These are phyloP conservation scores for Erysimum cheiri DNA, from an alignment of 441 rosid species.

Conservation along the genomic window DNA sequence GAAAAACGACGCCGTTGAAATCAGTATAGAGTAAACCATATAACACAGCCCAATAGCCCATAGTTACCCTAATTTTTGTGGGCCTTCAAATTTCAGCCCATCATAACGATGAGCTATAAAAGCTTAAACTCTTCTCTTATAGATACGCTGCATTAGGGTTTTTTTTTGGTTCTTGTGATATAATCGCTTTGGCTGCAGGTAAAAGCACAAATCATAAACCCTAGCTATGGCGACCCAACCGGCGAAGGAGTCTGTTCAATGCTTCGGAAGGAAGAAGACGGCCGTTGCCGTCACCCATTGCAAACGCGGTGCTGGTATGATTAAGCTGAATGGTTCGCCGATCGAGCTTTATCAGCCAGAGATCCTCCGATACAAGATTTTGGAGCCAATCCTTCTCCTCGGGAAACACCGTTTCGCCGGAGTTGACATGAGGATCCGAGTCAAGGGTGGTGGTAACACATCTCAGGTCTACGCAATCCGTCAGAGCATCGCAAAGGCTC, in stretches of 20 bases:
- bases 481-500: conserved; percentile 79
- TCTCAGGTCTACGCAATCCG: conserved; percentile 83
- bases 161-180: conserved; percentile 21
- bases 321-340: conserved; percentile 79
- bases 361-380: conserved; percentile 78
- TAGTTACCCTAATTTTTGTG: background rate
- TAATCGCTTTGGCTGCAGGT: conserved; percentile 29
- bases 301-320: conserved; percentile 66
- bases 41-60: background rate
- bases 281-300: conserved; percentile 76
- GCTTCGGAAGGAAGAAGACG: conserved; percentile 84
- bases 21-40: too few species aligned
- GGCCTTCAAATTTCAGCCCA: conserved; percentile 31
- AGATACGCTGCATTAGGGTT: conserved; percentile 24
- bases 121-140: background rate
- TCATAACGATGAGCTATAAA: background rate
- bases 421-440: conserved; percentile 82
- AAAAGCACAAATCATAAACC: conserved; percentile 10
- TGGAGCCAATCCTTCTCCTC: conserved; percentile 68
- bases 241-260: conserved; percentile 59
- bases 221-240: conserved; percentile 47
- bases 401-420: conserved; percentile 74
- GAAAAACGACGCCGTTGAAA: too few species aligned
- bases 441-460: conserved; percentile 77
- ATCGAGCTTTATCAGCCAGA: conserved; percentile 80